Evolutionary conservation across 768 basidiomycete genomes (phyloP), one percentile per base, ranked within the genome.

Genomic region (Holtermannia corniformis): DNA sequence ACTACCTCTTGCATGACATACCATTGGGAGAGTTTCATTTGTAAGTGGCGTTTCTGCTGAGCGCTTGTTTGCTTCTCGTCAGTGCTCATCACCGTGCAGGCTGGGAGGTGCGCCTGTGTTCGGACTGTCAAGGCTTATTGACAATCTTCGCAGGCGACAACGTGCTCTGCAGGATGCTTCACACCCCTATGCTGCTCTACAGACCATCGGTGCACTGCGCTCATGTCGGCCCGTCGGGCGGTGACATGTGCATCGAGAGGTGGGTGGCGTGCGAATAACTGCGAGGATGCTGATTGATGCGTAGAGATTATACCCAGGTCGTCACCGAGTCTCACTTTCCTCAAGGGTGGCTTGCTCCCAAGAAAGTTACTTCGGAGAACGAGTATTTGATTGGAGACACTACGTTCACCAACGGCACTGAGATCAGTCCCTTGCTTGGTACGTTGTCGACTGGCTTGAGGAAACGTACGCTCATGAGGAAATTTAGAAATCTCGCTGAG

Each of bases 281-380:
- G n/a, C 46, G 14, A 20, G 11, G 19, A 47, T 16, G 24, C 27
- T 26, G 5, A 42, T 10, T 28, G n/a, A 45, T 25, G 21, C 43
- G 40, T 10, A 59, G 58, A 16, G 54, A 62, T 41, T 65, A 65
- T 25, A 44, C 22, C 19, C 37, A 53, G 28, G 52, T 55, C 2
- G 53, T 62, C 12, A 23, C 46, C n/a, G 49, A 55, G 5, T 53
- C 55, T 16, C 60, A 61, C 27, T 62, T 62, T 53, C 51, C 44
- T 2, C 37, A 32, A 43, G 59, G 61, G 4, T 62, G 45, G 40
- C 22, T 65, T 3, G 63, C 56, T 14, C 63, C 63, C 3, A 62
- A 60, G 51, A 51, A 40, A 25, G 55, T 62, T 20, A 62, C 63
- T 0, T 54, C 58, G 4, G 56, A 65, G 26, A 65, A 65, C 49